Percentiles rank a stretch among this genome's conserved stretches.
These are phyloP conservation scores for Trametes versicolor DNA, from an alignment of 1,284 basidiomycete species.

Conservation along the genomic window DNA sequence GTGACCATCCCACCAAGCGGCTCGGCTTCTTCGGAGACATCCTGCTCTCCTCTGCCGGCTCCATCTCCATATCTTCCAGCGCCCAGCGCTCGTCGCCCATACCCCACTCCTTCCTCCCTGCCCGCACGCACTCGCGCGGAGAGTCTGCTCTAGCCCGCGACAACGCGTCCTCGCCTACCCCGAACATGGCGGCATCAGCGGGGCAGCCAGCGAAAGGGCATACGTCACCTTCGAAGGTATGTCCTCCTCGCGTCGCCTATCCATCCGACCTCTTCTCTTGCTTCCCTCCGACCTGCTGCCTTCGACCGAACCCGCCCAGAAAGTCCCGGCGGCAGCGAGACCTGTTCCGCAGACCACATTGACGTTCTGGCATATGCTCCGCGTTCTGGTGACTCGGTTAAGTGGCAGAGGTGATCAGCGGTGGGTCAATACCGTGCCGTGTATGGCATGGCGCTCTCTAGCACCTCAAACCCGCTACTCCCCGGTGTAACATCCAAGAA, in stretches of 20 bases:
- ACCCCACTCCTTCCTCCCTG: conserved; percentile 38
- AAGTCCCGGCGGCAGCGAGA: too few relatives aligned
- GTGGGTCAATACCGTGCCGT: too few relatives aligned
- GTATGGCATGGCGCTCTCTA: too few relatives aligned
- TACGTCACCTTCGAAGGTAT: conserved; percentile 75
- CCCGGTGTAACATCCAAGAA: too few relatives aligned
- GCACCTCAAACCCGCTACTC: too few relatives aligned
- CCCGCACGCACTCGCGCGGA: conserved; percentile 39
- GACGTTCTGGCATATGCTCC: too few relatives aligned
- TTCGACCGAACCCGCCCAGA: too few relatives aligned
- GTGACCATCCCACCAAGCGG: conserved; percentile 28
- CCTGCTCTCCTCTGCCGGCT: conserved; percentile 40
- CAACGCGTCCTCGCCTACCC: conserved; percentile 39
- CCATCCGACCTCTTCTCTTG: neutral
- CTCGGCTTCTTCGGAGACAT: conserved; percentile 47
- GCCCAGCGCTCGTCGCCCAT: conserved; percentile 36
- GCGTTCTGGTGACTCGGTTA: too few relatives aligned
- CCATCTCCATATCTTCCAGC: conserved; percentile 30
- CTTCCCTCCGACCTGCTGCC: neutral
- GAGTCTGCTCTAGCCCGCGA: conserved; percentile 43
- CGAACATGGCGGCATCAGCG: conserved; percentile 37
- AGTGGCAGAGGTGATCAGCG: too few relatives aligned
- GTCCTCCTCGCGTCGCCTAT: conserved; percentile 25
- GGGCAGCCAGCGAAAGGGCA: conserved; percentile 49
- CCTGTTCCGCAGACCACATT: too few relatives aligned